Percentiles rank a stretch among this genome's conserved stretches.
These are phyloP conservation scores for Cicer yamashitae DNA, from an alignment of 306 rosid species.

Conservation along the genomic window DNA sequence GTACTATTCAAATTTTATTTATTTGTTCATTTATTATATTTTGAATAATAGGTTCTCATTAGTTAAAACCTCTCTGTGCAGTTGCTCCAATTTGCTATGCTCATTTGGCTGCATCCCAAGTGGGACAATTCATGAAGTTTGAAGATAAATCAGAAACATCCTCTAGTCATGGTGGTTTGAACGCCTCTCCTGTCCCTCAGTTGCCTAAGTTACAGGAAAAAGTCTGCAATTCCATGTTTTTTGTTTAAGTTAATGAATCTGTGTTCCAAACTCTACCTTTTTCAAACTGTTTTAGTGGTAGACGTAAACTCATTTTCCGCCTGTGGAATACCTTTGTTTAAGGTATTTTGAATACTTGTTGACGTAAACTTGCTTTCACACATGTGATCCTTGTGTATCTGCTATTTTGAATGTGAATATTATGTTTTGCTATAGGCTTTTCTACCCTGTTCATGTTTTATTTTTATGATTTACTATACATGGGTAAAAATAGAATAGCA, in stretches of 20 bases:
- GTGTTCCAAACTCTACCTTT: background rate
- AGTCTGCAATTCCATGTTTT: constrained; percentile 70
- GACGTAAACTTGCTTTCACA: too few species aligned
- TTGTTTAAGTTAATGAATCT: background rate
- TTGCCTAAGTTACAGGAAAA: constrained; percentile 64
- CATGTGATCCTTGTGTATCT: too few species aligned
- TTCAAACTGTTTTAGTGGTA: background rate
- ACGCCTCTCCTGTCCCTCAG: constrained; percentile 73
- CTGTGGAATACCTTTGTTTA: background rate
- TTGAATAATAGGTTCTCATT: background rate
- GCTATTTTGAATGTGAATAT: too few species aligned
- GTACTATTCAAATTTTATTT: background rate
- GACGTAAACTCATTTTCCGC: background rate
- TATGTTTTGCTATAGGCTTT: too few species aligned
- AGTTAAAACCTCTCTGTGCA: constrained; percentile 43
- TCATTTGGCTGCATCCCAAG: constrained; percentile 84
- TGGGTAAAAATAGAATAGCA: too few species aligned
- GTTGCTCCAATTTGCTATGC: constrained; percentile 97
- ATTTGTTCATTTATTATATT: background rate
- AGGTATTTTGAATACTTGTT: too few species aligned
- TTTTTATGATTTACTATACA: too few species aligned
- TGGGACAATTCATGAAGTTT: constrained; percentile 78
- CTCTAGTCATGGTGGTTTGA: constrained; percentile 74
- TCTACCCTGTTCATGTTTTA: too few species aligned
- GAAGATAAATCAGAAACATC: constrained; percentile 84